phyloP scores from a whole-genome alignment of 2,329 filamentous ascomycete species.

The Claviceps paspali region DNA sequence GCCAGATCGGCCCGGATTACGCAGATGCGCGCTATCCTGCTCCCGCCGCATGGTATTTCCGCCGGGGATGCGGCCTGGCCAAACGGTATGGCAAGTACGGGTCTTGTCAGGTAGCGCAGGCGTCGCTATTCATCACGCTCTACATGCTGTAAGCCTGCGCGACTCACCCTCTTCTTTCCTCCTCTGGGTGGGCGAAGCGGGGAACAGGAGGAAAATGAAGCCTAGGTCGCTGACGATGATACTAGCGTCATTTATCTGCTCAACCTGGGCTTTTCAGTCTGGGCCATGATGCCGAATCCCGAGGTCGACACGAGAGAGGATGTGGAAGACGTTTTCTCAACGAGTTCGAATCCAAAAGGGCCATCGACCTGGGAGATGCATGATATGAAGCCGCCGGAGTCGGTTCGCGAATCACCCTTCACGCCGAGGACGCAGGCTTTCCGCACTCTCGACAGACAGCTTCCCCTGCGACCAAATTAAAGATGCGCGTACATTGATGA shows the following conservation, averaged over 20 bases:
- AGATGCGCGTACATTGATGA: not conserved
- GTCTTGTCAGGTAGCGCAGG: slow-evolving; percentile 55
- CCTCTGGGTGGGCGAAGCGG: not conserved
- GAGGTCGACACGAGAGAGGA: slow-evolving; percentile 31
- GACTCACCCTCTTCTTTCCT: not conserved
- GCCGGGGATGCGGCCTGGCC: slow-evolving; percentile 50
- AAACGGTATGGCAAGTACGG: slow-evolving; percentile 34
- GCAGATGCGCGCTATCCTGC: slow-evolving; percentile 48
- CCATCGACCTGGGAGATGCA: slow-evolving; percentile 44
- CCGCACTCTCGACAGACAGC: slow-evolving; percentile 42
- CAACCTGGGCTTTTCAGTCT: slow-evolving; percentile 44
- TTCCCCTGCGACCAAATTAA: slow-evolving; percentile 31
- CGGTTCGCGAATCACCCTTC: slow-evolving; percentile 27
- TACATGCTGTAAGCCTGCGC: slow-evolving; percentile 53
- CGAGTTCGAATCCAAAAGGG: slow-evolving; percentile 20
- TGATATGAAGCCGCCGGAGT: slow-evolving; percentile 25
- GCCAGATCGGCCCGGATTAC: slow-evolving; percentile 60
- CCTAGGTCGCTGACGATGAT: too few species aligned
- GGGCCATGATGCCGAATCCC: slow-evolving; percentile 41
- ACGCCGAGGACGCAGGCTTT: slow-evolving; percentile 56
- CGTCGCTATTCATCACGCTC: slow-evolving; percentile 46
- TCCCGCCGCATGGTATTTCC: slow-evolving; percentile 58
- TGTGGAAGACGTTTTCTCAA: slow-evolving; percentile 27
- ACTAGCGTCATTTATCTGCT: slow-evolving; percentile 42
- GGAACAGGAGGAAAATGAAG: too few species aligned